These are phyloP conservation scores for Calonectria ilicicola DNA, from an alignment of 2,329 filamentous ascomycete genomes.

Conservation along the genomic window DNA sequence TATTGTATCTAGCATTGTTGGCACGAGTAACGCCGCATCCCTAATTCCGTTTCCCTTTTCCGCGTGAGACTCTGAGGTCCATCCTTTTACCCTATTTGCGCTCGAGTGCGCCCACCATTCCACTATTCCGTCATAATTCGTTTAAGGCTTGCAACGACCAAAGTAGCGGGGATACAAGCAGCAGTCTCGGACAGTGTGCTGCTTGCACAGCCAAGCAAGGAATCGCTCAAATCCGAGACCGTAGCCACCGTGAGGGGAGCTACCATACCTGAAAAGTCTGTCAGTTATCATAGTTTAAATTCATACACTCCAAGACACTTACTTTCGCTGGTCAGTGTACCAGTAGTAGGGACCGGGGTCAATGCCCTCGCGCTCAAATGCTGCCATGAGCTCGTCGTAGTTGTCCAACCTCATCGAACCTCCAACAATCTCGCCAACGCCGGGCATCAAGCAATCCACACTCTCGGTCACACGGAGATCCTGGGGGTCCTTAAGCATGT, in stretches of 20 bases:
- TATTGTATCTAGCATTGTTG: slow-evolving; percentile 6
- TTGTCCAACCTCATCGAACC: slow-evolving; percentile 97
- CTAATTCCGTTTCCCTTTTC: background rate
- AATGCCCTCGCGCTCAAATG: slow-evolving; percentile 89
- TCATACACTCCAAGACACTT: background rate
- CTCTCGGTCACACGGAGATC: background rate
- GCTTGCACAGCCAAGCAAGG: slow-evolving; percentile 73
- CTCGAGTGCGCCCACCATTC: background rate
- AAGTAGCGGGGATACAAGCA: slow-evolving; percentile 86
- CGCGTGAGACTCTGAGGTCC: background rate
- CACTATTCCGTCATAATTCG: slow-evolving; percentile 20
- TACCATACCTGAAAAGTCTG: slow-evolving; percentile 67
- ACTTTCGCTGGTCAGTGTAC: slow-evolving; percentile 98
- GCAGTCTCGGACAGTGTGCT: slow-evolving; percentile 73
- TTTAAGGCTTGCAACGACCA: slow-evolving; percentile 81
- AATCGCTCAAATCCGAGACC: slow-evolving; percentile 89
- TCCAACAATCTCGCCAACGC: slow-evolving; percentile 6
- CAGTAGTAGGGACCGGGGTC: slow-evolving; percentile 91
- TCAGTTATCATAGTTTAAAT: background rate
- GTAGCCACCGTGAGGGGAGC: slow-evolving; percentile 92
- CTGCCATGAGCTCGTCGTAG: slow-evolving; percentile 88
- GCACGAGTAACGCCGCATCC: background rate
- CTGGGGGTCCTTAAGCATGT: background rate
- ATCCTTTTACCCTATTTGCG: background rate
- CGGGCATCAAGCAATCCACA: background rate